Conservation (phyloP, 495 filamentous ascomycete genomes). For the Lophiostoma macrostomum region DNA sequence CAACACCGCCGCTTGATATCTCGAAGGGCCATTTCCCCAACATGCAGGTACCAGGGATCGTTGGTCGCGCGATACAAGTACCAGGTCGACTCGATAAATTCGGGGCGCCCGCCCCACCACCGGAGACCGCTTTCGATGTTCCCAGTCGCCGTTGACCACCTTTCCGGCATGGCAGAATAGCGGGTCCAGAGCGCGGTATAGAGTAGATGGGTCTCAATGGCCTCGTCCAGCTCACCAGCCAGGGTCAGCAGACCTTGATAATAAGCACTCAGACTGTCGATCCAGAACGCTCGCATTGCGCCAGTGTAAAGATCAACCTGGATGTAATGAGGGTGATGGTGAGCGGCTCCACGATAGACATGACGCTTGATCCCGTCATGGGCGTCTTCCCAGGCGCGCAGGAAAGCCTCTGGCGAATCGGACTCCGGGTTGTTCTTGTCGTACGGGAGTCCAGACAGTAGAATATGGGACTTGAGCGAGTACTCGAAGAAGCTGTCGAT, state of each 20-base stretch:
- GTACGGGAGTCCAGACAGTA: slow-evolving; percentile 65
- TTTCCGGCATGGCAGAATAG: slow-evolving; percentile 86
- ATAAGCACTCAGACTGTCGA: slow-evolving; percentile 91
- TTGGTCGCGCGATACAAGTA: slow-evolving; percentile 88
- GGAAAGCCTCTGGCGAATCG: slow-evolving; percentile 69
- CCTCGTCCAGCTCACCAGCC: slow-evolving; percentile 85
- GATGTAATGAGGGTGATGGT: slow-evolving; percentile 86
- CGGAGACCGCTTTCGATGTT: slow-evolving; percentile 80
- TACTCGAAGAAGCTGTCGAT: slow-evolving; percentile 99
- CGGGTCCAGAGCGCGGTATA: slow-evolving; percentile 92
- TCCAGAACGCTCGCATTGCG: slow-evolving; percentile 78
- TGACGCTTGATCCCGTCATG: slow-evolving; percentile 85
- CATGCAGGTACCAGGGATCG: slow-evolving; percentile 94
- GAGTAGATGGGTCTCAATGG: slow-evolving; percentile 80
- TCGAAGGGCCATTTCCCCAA: slow-evolving; percentile 89
- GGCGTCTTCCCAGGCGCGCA: slow-evolving; percentile 80
- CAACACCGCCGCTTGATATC: slow-evolving; percentile 89
- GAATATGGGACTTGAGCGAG: slow-evolving; percentile 85
- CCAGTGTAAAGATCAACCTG: slow-evolving; percentile 88
- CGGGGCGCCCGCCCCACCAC: slow-evolving; percentile 93
- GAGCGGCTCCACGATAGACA: slow-evolving; percentile 60
- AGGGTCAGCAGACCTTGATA: slow-evolving; percentile 88
- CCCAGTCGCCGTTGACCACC: slow-evolving; percentile 85
- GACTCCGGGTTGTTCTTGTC: slow-evolving; percentile 39
- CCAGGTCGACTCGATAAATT: slow-evolving; percentile 95